Evolutionary conservation across 1,284 basidiomycete genomes (phyloP), one percentile per base, ranked within the genome.

Genomic region (Phaffia rhodozyma): DNA sequence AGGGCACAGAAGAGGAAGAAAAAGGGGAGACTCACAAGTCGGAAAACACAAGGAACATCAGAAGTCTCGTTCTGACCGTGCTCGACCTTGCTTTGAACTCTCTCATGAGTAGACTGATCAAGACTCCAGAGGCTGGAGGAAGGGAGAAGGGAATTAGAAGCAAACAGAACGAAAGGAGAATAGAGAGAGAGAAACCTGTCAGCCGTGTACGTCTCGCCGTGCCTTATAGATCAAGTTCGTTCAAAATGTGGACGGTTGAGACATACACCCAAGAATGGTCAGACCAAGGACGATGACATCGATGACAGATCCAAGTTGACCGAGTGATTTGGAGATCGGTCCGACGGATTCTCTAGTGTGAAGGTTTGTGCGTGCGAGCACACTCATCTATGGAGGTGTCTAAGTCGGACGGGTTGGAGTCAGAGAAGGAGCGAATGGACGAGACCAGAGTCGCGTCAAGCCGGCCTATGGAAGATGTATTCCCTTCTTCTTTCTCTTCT

Each of bases 271-370:
- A 18, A 65, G 16, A 23, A 65, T 56, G 23, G 58, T 65, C 9
- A 65, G 48, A 18, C 20, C 16, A 16, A 65, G 58, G 6, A 65
- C 27, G 20, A 27, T 13, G 23, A 65, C 51, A 20, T 65, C 63
- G 13, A 65, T 38, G 16, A 65, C 29, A 18, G 58, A 56, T 11
- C 63, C 63, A n/a, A 60, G 48, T 38, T 65, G 63, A 25, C 51
- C 51, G 11, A 65, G 54, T 9, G 60, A 55, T 0, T 32, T 53
- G n/a, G 27, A 16, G 3, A 50, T 54, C 0, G 51, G 51, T 20
- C 51, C 50, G n/a, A 61, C 53, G 30, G 52, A 55, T 5, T 9
- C 32, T 34, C 32, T 4, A 34, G 32, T 5, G 9, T 9, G 32
- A 9, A 34, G 32, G 32, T 34, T 9, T 34, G 32, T 34, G 32